phyloP scores from a whole-genome alignment of 352 stramenopile genomes.

The Phytopythium delawarense region DNA sequence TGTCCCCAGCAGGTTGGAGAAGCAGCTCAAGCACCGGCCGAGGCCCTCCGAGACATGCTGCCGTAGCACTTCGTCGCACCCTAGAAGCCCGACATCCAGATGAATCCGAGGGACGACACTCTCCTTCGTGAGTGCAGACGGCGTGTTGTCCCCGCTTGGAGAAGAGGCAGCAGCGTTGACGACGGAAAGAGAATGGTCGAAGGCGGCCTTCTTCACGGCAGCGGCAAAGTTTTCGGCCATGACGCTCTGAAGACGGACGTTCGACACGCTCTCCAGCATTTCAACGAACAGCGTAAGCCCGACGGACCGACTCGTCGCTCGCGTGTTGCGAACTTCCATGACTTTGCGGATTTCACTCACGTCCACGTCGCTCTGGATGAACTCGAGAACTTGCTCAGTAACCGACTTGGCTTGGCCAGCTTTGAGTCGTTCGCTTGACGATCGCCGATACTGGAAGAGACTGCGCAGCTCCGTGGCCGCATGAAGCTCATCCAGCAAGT shows the following conservation, averaged over 20 bases:
- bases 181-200: slow-evolving; percentile 25
- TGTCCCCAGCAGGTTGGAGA: slow-evolving; percentile 23
- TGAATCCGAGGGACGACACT: slow-evolving; percentile 34
- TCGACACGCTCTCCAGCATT: slow-evolving; percentile 23
- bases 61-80: slow-evolving; percentile 41
- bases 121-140: slow-evolving; percentile 8
- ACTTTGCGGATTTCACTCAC: slow-evolving; percentile 42
- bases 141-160: background rate
- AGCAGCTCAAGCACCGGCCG: slow-evolving; percentile 31
- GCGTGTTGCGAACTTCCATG: slow-evolving; percentile 41
- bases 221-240: slow-evolving; percentile 45
- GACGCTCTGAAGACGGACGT: slow-evolving; percentile 21
- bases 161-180: background rate
- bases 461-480: slow-evolving; percentile 66
- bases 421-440: slow-evolving; percentile 62
- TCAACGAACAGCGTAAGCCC: slow-evolving; percentile 45
- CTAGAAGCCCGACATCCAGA: slow-evolving; percentile 46
- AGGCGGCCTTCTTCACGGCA: slow-evolving; percentile 36
- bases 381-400: slow-evolving; percentile 80
- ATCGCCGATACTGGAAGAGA: slow-evolving; percentile 69
- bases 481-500: slow-evolving; percentile 72
- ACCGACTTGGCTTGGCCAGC: slow-evolving; percentile 52
- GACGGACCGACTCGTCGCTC: slow-evolving; percentile 36
- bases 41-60: slow-evolving; percentile 51
- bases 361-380: slow-evolving; percentile 81